Conservation (phyloP, 2,329 filamentous ascomycete genomes). For the Rhynchosporium secalis region DNA sequence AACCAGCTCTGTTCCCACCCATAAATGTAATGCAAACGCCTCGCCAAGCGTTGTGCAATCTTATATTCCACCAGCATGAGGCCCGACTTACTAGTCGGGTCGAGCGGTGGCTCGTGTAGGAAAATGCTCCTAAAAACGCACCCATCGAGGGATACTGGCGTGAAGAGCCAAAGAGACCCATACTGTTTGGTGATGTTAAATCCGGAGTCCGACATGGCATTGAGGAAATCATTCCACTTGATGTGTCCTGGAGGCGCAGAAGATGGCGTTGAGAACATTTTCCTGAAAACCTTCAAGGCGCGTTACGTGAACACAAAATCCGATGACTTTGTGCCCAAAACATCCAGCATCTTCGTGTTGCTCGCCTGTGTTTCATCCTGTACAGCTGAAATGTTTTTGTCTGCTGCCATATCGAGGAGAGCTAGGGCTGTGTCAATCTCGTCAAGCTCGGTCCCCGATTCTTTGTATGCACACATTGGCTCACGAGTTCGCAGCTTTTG, state of each 20-base stretch:
- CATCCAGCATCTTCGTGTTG: not conserved
- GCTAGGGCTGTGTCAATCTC: not conserved
- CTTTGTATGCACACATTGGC: not conserved
- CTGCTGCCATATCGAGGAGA: not conserved
- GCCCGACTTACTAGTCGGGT: not conserved
- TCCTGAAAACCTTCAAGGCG: conserved; percentile 4
- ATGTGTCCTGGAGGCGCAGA: not conserved
- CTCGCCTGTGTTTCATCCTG: not conserved
- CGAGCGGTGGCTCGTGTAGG: not conserved
- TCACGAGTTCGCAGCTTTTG: not conserved
- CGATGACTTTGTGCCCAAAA: not conserved
- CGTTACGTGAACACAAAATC: conserved; percentile 2
- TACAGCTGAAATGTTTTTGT: not conserved
- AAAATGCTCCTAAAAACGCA: not conserved
- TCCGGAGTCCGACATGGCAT: not conserved
- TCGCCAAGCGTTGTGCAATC: not conserved
- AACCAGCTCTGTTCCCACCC: conserved; percentile 6
- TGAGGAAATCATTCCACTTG: not conserved
- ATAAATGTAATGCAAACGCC: not conserved
- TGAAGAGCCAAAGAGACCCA: conserved; percentile 8
- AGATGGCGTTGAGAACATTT: not conserved
- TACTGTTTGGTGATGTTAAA: conserved; percentile 1
- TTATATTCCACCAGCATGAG: conserved; percentile 5
- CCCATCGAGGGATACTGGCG: not conserved
- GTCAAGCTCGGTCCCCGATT: not conserved